Evolutionary conservation across 495 filamentous ascomycete genomes (phyloP).

Genomic region (Aspergillus campestris): DNA sequence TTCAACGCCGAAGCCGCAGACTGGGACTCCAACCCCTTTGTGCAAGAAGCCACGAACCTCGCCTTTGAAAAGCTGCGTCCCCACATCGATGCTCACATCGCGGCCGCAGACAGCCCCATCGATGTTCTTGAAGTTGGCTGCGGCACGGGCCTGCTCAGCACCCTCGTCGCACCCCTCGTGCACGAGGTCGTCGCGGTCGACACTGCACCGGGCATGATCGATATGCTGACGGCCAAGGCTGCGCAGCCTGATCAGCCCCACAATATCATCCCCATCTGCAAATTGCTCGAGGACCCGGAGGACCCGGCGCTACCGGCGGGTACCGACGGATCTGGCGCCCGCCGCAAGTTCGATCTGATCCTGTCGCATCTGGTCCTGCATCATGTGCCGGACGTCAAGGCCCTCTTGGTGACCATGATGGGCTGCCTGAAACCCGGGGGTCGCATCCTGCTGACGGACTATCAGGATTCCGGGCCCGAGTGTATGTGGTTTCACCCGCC

Average conservation of each 20-base stretch:
- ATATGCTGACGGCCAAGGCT: slow-evolving; percentile 35
- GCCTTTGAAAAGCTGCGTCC: slow-evolving; percentile 11
- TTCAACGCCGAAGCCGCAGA: slow-evolving; percentile 17
- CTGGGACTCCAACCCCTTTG: slow-evolving; percentile 14
- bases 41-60: slow-evolving; percentile 10
- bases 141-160: slow-evolving; percentile 47
- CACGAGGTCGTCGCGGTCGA: slow-evolving; percentile 33
- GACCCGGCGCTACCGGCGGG: slow-evolving; percentile 16
- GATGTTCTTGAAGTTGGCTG: slow-evolving; percentile 50
- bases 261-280: slow-evolving; percentile 17
- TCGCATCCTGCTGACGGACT: slow-evolving; percentile 44
- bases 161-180: slow-evolving; percentile 38
- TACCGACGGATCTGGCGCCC: background rate
- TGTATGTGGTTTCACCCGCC: slow-evolving; percentile 43
- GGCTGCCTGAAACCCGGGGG: slow-evolving; percentile 37
- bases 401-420: slow-evolving; percentile 30
- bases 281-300: slow-evolving; percentile 24
- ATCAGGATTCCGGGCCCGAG: slow-evolving; percentile 47
- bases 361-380: slow-evolving; percentile 46
- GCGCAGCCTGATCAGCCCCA: background rate
- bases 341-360: slow-evolving; percentile 37
- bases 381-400: slow-evolving; percentile 38
- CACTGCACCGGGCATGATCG: slow-evolving; percentile 44
- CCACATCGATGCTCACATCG: background rate
- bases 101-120: background rate